Conservation (phyloP, 345 rosid species). For the Aquilaria sinensis region DNA sequence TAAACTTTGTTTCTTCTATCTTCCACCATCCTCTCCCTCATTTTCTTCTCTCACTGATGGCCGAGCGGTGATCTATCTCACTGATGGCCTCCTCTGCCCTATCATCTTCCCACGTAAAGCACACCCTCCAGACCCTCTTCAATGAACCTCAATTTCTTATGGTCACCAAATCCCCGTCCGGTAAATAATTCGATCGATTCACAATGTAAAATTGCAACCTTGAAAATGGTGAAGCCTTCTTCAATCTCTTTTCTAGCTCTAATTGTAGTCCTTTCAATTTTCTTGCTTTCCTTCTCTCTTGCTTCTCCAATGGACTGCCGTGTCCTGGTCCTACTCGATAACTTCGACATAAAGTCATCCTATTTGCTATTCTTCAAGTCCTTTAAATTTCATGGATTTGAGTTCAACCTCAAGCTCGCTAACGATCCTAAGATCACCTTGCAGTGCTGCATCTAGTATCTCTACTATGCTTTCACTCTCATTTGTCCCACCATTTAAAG, state of each 20-base stretch:
- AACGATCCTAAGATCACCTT: conserved; percentile 53
- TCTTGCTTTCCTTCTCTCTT: conserved; percentile 39
- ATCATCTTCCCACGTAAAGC: too few species aligned
- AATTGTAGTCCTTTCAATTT: conserved; percentile 27
- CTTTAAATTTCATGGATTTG: conserved; percentile 54
- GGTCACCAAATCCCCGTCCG: too few species aligned
- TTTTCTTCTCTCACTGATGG: too few species aligned
- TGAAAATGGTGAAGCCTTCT: conserved; percentile 24
- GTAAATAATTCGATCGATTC: neutral
- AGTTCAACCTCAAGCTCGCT: conserved; percentile 65
- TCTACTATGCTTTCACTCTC: conserved; percentile 50
- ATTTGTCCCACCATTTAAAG: conserved; percentile 49
- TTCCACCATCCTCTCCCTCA: too few species aligned
- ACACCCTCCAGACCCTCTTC: too few species aligned
- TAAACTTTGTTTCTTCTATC: too few species aligned
- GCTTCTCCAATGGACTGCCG: conserved; percentile 45
- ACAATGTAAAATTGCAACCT: conserved; percentile 15
- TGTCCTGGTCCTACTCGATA: conserved; percentile 54
- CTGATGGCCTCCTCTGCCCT: too few species aligned
- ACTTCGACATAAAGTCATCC: conserved; percentile 54
- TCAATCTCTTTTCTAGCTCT: conserved; percentile 17
- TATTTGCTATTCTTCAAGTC: conserved; percentile 61
- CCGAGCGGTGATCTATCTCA: too few species aligned
- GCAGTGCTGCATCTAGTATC: conserved; percentile 60
- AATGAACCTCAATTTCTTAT: too few species aligned